phyloP scores from a whole-genome alignment of 2,329 filamentous ascomycete species.

The Clonostachys solani region DNA sequence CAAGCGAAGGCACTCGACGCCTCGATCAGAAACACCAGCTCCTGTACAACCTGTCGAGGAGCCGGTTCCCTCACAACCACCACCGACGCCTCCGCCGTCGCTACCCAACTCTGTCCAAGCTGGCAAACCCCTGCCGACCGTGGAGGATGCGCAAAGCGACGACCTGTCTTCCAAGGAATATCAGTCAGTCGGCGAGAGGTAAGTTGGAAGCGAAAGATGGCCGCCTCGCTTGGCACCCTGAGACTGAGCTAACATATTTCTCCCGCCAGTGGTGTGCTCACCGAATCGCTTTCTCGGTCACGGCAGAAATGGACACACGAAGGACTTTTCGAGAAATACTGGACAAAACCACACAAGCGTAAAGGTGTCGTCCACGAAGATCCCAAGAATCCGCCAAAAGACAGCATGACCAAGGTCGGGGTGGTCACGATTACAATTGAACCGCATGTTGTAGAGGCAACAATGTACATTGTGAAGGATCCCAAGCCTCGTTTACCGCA shows the following conservation, averaged over 20 bases:
- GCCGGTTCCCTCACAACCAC: conserved; percentile 4
- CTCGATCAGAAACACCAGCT: conserved; percentile 38
- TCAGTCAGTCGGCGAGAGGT: conserved; percentile 72
- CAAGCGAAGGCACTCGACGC: conserved; percentile 56
- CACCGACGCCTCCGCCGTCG: conserved; percentile 28
- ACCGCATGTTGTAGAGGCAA: conserved; percentile 75
- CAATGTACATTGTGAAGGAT: conserved; percentile 68
- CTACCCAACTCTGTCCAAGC: conserved; percentile 61
- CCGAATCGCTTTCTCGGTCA: conserved; percentile 69
- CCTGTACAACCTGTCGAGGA: conserved; percentile 25
- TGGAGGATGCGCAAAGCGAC: conserved; percentile 61
- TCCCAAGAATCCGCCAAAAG: conserved; percentile 62
- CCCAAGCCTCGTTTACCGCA: conserved; percentile 39
- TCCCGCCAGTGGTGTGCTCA: conserved; percentile 61
- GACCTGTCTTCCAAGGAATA: conserved; percentile 62
- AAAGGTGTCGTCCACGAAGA: conserved; percentile 62
- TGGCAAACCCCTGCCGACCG: conserved; percentile 66
- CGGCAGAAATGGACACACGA: conserved; percentile 69
- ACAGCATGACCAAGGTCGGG: conserved; percentile 70
- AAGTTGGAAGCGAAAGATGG: conserved; percentile 8
- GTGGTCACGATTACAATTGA: conserved; percentile 72
- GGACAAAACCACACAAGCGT: conserved; percentile 67
- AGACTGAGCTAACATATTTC: conserved; percentile 10
- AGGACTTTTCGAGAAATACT: conserved; percentile 73
- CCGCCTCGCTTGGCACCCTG: conserved; percentile 1